Evolutionary conservation across 1,284 basidiomycete genomes (phyloP).

Genomic region (Ustilago hordei): DNA sequence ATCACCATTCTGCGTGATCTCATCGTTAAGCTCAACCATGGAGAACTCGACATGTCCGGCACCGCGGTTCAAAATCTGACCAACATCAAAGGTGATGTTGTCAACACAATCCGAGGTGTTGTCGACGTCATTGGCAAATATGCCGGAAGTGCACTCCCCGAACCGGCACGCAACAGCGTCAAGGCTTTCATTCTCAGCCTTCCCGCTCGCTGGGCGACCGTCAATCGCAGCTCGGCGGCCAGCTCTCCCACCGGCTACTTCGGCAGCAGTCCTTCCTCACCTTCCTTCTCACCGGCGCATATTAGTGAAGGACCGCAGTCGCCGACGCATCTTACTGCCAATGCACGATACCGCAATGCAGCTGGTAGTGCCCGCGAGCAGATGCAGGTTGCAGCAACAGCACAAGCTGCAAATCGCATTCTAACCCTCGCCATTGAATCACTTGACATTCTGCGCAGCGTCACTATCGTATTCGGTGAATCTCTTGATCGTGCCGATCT

Average conservation of each 20-base stretch:
- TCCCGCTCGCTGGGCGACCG: conserved; percentile 80
- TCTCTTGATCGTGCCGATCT: conserved; percentile 87
- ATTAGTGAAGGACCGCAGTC: conserved; percentile 41
- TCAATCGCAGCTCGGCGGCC: conserved; percentile 53
- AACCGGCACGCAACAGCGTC: conserved; percentile 82
- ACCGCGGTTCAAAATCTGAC: conserved; percentile 72
- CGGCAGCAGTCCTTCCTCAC: conserved; percentile 58
- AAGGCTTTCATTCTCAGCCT: conserved; percentile 83
- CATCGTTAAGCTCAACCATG: conserved; percentile 64
- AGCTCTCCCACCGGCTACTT: conserved; percentile 46
- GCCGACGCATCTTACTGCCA: conserved; percentile 40
- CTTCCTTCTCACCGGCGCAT: conserved; percentile 60
- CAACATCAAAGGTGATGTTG: conserved; percentile 82
- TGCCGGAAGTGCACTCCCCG: conserved; percentile 84
- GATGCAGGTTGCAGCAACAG: conserved; percentile 57
- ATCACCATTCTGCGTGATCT: conserved; percentile 79
- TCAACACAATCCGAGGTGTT: conserved; percentile 86
- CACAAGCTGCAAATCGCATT: conserved; percentile 80
- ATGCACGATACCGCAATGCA: conserved; percentile 25
- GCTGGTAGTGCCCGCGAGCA: conserved; percentile 43
- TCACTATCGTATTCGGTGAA: conserved; percentile 86
- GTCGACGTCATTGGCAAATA: conserved; percentile 89
- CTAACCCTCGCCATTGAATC: conserved; percentile 88
- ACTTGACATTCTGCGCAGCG: conserved; percentile 87
- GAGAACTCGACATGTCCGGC: conserved; percentile 56